phyloP scores from a whole-genome alignment of 1,139 yeast genomes.

The Pichia sp. region DNA sequence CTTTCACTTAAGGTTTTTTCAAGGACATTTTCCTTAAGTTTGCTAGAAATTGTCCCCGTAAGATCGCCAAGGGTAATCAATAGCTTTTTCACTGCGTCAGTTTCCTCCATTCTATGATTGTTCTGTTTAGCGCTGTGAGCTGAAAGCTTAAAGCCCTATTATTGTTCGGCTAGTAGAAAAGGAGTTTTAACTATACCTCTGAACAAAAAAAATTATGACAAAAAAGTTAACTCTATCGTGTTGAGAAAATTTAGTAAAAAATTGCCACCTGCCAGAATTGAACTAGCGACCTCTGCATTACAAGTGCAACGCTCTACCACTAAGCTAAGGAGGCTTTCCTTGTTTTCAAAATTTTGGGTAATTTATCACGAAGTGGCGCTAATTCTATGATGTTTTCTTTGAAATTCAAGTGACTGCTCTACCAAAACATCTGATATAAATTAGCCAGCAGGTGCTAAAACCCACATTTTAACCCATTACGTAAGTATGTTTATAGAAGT shows the following conservation, averaged over 20 bases:
- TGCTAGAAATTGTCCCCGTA: not conserved
- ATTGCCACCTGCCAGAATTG: constrained; percentile 89
- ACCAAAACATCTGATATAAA: not conserved
- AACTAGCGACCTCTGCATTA: constrained; percentile 95
- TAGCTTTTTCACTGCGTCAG: constrained; percentile 8
- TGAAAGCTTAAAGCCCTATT: not conserved
- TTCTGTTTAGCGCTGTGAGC: no score
- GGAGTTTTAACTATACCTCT: not conserved
- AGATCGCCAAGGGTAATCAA: constrained; percentile 1
- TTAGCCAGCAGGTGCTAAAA: not conserved
- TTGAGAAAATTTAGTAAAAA: no score
- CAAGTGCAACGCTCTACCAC: constrained; percentile 98
- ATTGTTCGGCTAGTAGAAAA: no score
- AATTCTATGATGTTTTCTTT: no score
- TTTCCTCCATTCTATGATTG: constrained; percentile 5
- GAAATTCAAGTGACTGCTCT: no score
- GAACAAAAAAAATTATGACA: no score
- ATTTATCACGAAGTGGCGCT: not conserved
- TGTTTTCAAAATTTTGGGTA: not conserved
- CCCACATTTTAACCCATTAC: not conserved
- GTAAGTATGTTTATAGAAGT: not conserved
- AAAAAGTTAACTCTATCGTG: no score
- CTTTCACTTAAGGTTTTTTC: constrained; percentile 13
- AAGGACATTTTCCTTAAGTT: constrained; percentile 11
- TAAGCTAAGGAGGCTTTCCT: constrained; percentile 55